Base-by-base conservation (phyloP, 2,329 filamentous ascomycete species). In the Rhinocladiella similis region DNA sequence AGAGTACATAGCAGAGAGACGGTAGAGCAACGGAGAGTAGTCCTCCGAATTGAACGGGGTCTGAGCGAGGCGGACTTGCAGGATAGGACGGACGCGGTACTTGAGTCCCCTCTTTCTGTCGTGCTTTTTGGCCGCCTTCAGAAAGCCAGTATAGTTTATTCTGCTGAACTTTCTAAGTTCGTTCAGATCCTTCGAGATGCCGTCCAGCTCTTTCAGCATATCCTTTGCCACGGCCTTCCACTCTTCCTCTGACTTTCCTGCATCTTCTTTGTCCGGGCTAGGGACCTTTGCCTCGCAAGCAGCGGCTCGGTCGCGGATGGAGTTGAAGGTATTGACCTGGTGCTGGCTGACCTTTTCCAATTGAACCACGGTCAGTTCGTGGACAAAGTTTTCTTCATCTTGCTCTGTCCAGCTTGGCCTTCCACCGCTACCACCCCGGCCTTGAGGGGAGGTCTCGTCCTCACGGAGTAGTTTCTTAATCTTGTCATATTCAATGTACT, bases 91-190 rank as follows among this genome's bases (percentile, higher is more conserved):
- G 65, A 97, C 89, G 71, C 88, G 90, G 78, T 97, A 97, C 51
- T 86, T 83, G 63, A 86, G 82, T 54, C 92, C 92, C 64, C 93
- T 84, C 77, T 93, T 95, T 64, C 94, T 89, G 75, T 99, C 94
- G 75, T 99, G 94, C 77, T 99, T 99, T 85, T 99, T 99, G 54
- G 91, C 91, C 47, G 96, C 96, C 80, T 99, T 99, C 70, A 97
- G 83, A 75, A 97, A 96, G 47, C 91, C 94, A 5, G 94, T 96
- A 74, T 97, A 99, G 77, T 99, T 99, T 77, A 97, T 87, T 63
- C 88, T 89, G 73, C 91, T 94, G 76, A 94, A 99, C 73, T 90
- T 94, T 75, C 96, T 94, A 65, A 99, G 82, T 78, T 96, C 90
- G 71, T 88, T 93, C 68, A 95, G 87, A 74, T 97, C 91, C 70